Evolutionary conservation across 257 asterid species (phyloP).

Genomic region (Petrea volubilis): DNA sequence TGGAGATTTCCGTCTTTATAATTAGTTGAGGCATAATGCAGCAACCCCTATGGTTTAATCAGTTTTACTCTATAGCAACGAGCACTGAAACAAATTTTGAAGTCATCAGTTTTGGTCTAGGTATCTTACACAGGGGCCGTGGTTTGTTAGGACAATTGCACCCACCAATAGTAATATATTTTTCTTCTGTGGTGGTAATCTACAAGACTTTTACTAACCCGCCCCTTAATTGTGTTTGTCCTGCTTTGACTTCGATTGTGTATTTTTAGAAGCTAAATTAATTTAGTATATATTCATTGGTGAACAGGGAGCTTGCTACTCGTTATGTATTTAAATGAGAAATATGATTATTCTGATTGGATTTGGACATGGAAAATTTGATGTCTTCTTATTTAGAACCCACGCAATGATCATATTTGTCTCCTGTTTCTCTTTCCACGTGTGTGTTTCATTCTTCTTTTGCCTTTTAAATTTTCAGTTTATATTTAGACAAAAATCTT

Average conservation of each 20-base stretch:
- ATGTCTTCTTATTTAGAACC: neutral
- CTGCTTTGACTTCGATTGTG: slow-evolving; percentile 35
- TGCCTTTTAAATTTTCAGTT: neutral
- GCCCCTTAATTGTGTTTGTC: slow-evolving; percentile 27
- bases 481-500: neutral
- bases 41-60: slow-evolving; percentile 13
- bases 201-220: slow-evolving; percentile 15
- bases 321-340: slow-evolving; percentile 16
- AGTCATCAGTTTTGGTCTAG: slow-evolving; percentile 34
- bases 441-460: neutral
- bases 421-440: neutral
- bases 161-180: slow-evolving; percentile 21
- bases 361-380: neutral
- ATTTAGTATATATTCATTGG: slow-evolving; percentile 17
- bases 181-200: slow-evolving; percentile 14
- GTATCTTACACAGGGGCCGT: slow-evolving; percentile 31
- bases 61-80: slow-evolving; percentile 12
- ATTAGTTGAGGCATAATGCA: slow-evolving; percentile 23
- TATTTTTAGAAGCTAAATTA: slow-evolving; percentile 33
- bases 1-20: slow-evolving; percentile 16
- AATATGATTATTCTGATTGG: slow-evolving; percentile 12
- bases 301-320: neutral
- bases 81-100: slow-evolving; percentile 23
- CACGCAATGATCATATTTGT: neutral
- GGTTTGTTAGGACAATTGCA: slow-evolving; percentile 11